Evolutionary conservation across 805 yeast species (phyloP), one percentile per base, ranked within the genome.

Genomic region (Cyberlindnera americana): DNA sequence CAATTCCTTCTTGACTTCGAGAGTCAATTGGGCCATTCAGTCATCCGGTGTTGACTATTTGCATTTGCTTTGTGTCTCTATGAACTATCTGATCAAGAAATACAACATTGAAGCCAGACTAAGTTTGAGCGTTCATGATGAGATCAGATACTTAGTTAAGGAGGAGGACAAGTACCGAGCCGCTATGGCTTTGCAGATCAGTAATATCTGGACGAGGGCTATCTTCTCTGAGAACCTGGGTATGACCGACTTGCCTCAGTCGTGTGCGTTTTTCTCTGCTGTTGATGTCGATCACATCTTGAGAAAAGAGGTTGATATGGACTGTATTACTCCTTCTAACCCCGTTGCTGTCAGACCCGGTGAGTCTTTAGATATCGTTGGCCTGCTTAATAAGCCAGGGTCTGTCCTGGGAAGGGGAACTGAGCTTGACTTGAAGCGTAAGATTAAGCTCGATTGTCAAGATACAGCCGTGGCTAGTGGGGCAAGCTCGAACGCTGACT

Each of bases 21-120:
- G 99, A 53, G 82, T 90, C 47, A 93, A 93, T 56, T 93, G 99
- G 99, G 87, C 96, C 1, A 93, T 93, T 57, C 99, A 93, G 60
- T 87, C 96, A 17, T 87, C 96, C 2, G 99, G 99, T 26, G 99
- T 95, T 15, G 99, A 93, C 59, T 93, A 95, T 56, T 68, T 93
- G 37, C 99, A 93, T 59, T 59, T 93, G 29, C 60, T 93, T 44
- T 72, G 91, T 35, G 76, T 88, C 5, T 77, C 96, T 0, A 90
- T 95, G 97, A 85, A 87, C 42, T 87, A 89, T 53, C 67, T 93
- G 50, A 68, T 76, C 29, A 70, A 76, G 28, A 73, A 70, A 45
- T 91, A 78, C 60, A 55, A 66, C 4, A 66, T 95, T 10, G 74
- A 83, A 25, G 95, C 95, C 0, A 65, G 99, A 37, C 67, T 93